Evolutionary conservation across 257 asterid genomes (phyloP), one percentile per base, ranked within the genome.

Genomic region (Striga asiatica): DNA sequence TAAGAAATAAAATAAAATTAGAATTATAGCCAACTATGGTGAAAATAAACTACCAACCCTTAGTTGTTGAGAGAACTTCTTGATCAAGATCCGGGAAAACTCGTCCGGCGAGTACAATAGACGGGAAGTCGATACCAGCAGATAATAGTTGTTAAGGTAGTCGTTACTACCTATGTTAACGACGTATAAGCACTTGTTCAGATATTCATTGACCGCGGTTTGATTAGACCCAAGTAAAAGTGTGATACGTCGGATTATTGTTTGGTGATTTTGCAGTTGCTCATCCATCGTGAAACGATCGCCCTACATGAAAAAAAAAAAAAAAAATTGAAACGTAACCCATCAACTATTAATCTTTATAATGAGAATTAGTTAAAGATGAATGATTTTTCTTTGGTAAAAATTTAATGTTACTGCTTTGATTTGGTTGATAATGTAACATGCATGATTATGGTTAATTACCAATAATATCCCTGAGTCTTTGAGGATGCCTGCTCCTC

Each of bases 81-180:
- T 27, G 29, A 71, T 68, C 66, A 86, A 56, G 17, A 11, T 11
- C 3, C 32, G 21, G 1, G 91, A 88, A 35, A 68, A 86, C n/a
- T 31, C 19, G 0, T 25, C 66, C 3, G 85, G 82, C 10, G 81
- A 62, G 52, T 32, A 46, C 0, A 60, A 13, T 3, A 10, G 13
- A n/a, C 80, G 65, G 1, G 73, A 11, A 2, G 29, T 11, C 19
- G 75, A 74, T 11, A 35, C 2, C 20, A 76, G 72, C 27, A 57
- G 0, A 7, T 50, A 72, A 52, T 82, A 85, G 52, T 80, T 78
- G 76, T 78, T 80, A 1, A 80, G 49, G 66, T 85, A 85, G 28
- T 82, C 95, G 22, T 82, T 74, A 56, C 76, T 80, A 1, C 95
- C 95, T 0, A 74, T 74, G 29, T 71, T 64, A 2, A 85, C 81